Conservation (phyloP, 441 rosid species). For the Cnidoscolus chayamansa region DNA sequence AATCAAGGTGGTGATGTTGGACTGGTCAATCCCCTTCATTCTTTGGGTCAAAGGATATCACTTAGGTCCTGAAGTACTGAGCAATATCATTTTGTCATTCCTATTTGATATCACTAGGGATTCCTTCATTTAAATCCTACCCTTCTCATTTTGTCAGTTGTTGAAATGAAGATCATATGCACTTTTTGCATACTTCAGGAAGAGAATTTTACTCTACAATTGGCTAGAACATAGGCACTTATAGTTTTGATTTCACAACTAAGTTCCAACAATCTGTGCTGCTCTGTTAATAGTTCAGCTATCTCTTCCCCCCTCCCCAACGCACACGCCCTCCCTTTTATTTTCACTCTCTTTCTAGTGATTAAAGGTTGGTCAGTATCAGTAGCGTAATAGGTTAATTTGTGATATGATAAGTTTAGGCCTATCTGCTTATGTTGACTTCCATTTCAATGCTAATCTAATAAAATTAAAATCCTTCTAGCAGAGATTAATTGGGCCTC, state of each 20-base stretch:
- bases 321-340: too few relatives aligned
- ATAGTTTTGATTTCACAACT: not conserved
- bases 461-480: constrained; percentile 9
- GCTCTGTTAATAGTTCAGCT: not conserved
- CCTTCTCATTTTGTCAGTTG: too few relatives aligned
- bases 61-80: too few relatives aligned
- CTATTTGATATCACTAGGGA: not conserved
- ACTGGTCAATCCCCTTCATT: too few relatives aligned
- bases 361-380: not conserved
- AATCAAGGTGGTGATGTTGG: too few relatives aligned
- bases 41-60: too few relatives aligned
- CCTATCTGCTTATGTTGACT: not conserved
- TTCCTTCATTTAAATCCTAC: not conserved
- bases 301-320: too few relatives aligned
- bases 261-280: not conserved
- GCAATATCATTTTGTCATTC: too few relatives aligned
- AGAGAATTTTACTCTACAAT: not conserved
- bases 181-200: too few relatives aligned
- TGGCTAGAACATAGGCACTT: not conserved
- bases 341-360: not conserved
- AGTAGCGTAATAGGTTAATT: not conserved
- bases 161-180: too few relatives aligned
- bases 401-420: not conserved
- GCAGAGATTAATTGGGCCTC: constrained; percentile 80
- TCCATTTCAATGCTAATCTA: constrained; percentile 10